Evolutionary conservation across 352 stramenopile species (phyloP).

Genomic region (Phytophthora crassamura): DNA sequence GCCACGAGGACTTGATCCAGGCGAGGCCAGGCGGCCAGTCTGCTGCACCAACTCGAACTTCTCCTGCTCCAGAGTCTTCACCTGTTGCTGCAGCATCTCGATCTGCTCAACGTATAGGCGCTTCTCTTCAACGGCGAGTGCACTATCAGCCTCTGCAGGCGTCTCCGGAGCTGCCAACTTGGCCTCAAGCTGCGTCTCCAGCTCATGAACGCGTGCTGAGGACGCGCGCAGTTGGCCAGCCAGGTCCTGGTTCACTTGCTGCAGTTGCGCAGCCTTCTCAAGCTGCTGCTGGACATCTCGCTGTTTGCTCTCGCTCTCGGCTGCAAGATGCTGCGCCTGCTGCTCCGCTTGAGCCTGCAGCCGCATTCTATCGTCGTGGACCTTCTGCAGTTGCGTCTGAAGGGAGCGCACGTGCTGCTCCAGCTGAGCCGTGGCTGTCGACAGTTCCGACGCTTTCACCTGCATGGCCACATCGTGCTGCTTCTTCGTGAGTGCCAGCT

Average conservation of each 20-base stretch:
- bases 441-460: conserved; percentile 65
- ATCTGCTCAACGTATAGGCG: conserved; percentile 63
- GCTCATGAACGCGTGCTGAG: conserved; percentile 32
- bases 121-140: conserved; percentile 57
- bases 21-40: conserved; percentile 36
- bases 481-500: conserved; percentile 77
- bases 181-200: conserved; percentile 41
- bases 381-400: conserved; percentile 42
- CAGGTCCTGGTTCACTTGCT: conserved; percentile 37
- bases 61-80: conserved; percentile 60
- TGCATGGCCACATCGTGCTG: conserved; percentile 69
- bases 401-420: conserved; percentile 51
- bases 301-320: conserved; percentile 44
- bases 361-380: conserved; percentile 51
- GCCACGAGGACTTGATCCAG: conserved; percentile 29
- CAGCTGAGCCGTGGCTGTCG: conserved; percentile 47
- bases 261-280: conserved; percentile 34
- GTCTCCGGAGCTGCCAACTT: conserved; percentile 12
- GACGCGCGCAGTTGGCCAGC: conserved; percentile 37
- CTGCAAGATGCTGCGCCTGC: conserved; percentile 24
- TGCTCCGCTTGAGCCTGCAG: conserved; percentile 46
- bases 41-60: conserved; percentile 59
- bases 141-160: conserved; percentile 10
- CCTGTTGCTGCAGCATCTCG: conserved; percentile 56
- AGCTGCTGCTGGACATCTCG: conserved; percentile 49